Percentiles rank a stretch among this genome's conserved stretches.
Evolutionary conservation across 495 filamentous ascomycete species (phyloP).

Genomic region (Symbiotaphrina buchneri): DNA sequence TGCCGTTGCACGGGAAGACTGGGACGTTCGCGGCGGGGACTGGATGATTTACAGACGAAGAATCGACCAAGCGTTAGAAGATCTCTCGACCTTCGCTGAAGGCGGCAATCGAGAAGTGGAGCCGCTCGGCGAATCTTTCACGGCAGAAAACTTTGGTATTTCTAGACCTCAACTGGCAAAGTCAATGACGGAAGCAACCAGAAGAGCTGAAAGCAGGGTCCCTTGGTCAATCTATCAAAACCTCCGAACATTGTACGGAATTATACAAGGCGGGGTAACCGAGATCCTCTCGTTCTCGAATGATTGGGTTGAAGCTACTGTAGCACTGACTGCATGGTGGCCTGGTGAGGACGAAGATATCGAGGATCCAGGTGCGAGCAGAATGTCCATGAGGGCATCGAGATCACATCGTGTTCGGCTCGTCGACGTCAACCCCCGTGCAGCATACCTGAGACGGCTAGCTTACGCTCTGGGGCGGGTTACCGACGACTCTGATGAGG

Average conservation of each 20-base stretch:
- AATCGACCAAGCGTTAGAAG: slow-evolving; percentile 35
- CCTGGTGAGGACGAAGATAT: slow-evolving; percentile 37
- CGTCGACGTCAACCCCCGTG: slow-evolving; percentile 8
- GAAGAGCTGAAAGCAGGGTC: slow-evolving; percentile 58
- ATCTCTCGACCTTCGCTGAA: slow-evolving; percentile 54
- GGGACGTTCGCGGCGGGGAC: slow-evolving; percentile 52
- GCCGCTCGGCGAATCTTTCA: slow-evolving; percentile 14
- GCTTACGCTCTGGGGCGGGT: slow-evolving; percentile 24
- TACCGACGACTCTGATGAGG: slow-evolving; percentile 19
- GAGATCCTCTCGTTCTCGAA: slow-evolving; percentile 47
- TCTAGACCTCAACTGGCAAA: slow-evolving; percentile 9
- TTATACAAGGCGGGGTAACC: slow-evolving; percentile 43
- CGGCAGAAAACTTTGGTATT: slow-evolving; percentile 31
- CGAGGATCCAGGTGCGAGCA: neutral
- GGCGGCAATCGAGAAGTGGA: slow-evolving; percentile 29
- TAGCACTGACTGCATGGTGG: slow-evolving; percentile 74
- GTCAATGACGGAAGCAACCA: slow-evolving; percentile 35
- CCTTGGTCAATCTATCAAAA: slow-evolving; percentile 75
- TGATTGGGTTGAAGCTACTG: slow-evolving; percentile 73
- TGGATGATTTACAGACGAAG: slow-evolving; percentile 62
- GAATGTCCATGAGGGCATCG: neutral
- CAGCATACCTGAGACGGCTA: slow-evolving; percentile 30
- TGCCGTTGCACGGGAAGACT: slow-evolving; percentile 33
- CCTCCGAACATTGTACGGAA: slow-evolving; percentile 48
- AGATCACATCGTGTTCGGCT: neutral